Conservation (phyloP, 148 eudicot species). For the Rhododendron simsii region DNA sequence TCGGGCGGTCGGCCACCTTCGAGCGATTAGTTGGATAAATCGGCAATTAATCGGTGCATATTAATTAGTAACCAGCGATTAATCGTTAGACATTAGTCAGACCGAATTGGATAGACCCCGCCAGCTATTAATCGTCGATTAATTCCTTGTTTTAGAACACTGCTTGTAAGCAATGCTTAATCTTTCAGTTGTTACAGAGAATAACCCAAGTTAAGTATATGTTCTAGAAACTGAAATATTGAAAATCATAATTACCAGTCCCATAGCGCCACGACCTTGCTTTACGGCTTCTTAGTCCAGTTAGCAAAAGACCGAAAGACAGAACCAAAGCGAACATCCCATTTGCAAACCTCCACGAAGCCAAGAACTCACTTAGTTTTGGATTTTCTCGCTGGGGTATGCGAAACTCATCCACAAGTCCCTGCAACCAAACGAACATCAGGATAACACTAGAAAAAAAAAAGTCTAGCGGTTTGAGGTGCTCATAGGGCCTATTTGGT, state of each 20-base stretch:
- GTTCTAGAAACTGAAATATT: background rate
- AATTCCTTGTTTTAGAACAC: background rate
- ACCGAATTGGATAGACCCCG: too few relatives aligned
- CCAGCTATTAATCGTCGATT: too few relatives aligned
- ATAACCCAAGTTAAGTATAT: background rate
- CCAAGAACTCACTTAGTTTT: conserved; percentile 49
- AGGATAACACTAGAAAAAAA: background rate
- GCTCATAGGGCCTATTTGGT: background rate
- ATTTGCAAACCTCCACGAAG: conserved; percentile 98
- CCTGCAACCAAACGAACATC: conserved; percentile 30
- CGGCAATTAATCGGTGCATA: too few relatives aligned
- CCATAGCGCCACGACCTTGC: conserved; percentile 99
- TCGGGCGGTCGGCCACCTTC: too few relatives aligned
- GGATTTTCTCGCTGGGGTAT: conserved; percentile 69
- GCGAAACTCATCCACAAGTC: conserved; percentile 87
- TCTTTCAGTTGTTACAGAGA: background rate
- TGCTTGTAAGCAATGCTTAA: background rate
- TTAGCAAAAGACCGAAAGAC: conserved; percentile 91
- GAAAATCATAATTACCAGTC: conserved; percentile 41
- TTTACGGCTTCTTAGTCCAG: conserved; percentile 79
- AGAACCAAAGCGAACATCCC: conserved; percentile 98
- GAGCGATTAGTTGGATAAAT: too few relatives aligned
- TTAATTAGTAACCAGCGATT: too few relatives aligned
- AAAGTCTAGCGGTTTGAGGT: background rate
- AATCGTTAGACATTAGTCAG: too few relatives aligned